Percentiles rank a stretch among this genome's conserved stretches.
These are phyloP conservation scores for Exophiala calicioides DNA, from an alignment of 2,329 filamentous ascomycete species.

Conservation along the genomic window DNA sequence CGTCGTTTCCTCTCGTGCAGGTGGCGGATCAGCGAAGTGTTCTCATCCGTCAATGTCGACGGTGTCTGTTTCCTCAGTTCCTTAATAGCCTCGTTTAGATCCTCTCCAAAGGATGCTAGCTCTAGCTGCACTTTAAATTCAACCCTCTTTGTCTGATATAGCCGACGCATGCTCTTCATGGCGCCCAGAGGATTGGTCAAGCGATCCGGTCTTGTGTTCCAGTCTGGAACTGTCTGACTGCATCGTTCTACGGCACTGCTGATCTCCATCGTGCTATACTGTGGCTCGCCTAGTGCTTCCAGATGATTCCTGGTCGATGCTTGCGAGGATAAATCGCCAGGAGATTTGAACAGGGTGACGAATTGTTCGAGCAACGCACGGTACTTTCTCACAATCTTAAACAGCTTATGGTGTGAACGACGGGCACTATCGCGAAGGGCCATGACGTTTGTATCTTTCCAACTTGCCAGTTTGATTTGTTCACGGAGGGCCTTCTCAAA, in stretches of 20 bases:
- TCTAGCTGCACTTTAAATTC: constrained; percentile 59
- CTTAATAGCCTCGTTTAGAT: constrained; percentile 66
- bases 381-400: constrained; percentile 89
- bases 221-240: constrained; percentile 34
- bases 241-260: constrained; percentile 33
- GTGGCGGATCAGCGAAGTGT: constrained; percentile 79
- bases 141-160: constrained; percentile 56
- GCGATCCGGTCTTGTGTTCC: constrained; percentile 58
- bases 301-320: constrained; percentile 35
- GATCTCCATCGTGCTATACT: constrained; percentile 33
- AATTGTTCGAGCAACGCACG: constrained; percentile 75
- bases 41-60: constrained; percentile 77
- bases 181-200: constrained; percentile 71
- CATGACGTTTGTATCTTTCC: constrained; percentile 96
- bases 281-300: constrained; percentile 18
- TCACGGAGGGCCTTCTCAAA: constrained; percentile 94
- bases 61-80: constrained; percentile 85
- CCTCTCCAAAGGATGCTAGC: constrained; percentile 68
- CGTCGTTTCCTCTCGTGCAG: constrained; percentile 88
- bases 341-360: constrained; percentile 64
- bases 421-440: constrained; percentile 85
- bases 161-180: constrained; percentile 70
- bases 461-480: constrained; percentile 88
- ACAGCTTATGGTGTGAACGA: constrained; percentile 87
- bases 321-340: constrained; percentile 59